Base-by-base conservation (phyloP, 345 rosid species). In the Passiflora organensis region DNA sequence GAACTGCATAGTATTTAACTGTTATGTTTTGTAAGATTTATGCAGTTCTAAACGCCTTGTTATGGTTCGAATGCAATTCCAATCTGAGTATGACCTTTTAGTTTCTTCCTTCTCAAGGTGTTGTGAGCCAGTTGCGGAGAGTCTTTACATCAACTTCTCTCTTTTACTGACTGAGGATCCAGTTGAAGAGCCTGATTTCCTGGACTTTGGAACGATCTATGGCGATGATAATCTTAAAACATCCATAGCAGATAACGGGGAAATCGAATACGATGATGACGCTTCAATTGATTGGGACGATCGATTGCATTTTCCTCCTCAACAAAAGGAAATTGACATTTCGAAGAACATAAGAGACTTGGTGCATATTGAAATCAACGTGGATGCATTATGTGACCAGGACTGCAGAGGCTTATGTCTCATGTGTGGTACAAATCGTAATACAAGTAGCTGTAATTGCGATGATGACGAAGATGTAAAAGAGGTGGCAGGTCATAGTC, bases 321-420 rank as follows among this genome's bases (percentile, higher is more conserved):
- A 80, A 63, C 72, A 76, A 52, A 80, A 74, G 60, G 90, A 91
- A 62, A 67, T 88, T 6, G 98, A 91, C 56, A 84, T 91, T 38
- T 91, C 95, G 6, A 86, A 88, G 80, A 69, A 84, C 74, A 62
- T 88, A 55, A 75, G 96, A 68, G 98, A 88, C 76, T 38, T 77
- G 72, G 79, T 91, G 60, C 96, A 88, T 62, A 51, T 91, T 58
- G 96, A 91, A 57, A 82, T 85, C 53, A 81, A 84, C 48, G 72
- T 82, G 15, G 72, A 69, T 11, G 93, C 82, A 0, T 50, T 91
- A 28, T 91, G 98, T 0, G 76, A 82, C 67, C 68, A 88, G 55
- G 68, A 52, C 4, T 88, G 98, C 81, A 84, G 78, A 73, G 96
- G 98, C 49, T 14, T 82, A 38, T 91, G 96, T 65, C 78, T 84